Evolutionary conservation across 352 stramenopile species (phyloP).

Genomic region (Globisporangium irregulare): DNA sequence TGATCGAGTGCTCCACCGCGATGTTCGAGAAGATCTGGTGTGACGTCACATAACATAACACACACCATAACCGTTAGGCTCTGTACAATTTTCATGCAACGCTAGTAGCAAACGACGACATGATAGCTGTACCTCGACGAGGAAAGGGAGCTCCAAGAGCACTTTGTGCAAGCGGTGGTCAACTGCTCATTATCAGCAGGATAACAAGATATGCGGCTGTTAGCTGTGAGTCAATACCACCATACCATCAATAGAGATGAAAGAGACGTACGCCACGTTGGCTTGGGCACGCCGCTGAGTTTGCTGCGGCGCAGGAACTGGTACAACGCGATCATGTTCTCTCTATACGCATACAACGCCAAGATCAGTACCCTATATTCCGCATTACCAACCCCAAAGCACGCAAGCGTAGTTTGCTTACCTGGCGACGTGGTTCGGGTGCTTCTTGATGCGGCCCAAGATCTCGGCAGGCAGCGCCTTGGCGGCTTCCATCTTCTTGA

Average conservation of each 20-base stretch:
- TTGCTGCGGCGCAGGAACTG: constrained; percentile 74
- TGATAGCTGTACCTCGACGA: constrained; percentile 49
- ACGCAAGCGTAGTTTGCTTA: constrained; percentile 1
- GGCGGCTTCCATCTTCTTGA: constrained; percentile 79
- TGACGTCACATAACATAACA: not conserved
- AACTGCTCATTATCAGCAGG: constrained; percentile 28
- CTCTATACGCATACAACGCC: constrained; percentile 20
- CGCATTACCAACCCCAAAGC: not conserved
- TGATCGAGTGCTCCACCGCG: constrained; percentile 61
- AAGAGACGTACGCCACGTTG: constrained; percentile 51
- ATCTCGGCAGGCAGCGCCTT: constrained; percentile 59
- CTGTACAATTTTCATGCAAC: not conserved
- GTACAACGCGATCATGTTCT: constrained; percentile 85
- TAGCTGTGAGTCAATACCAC: not conserved
- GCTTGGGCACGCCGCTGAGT: constrained; percentile 59
- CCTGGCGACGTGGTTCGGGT: constrained; percentile 57
- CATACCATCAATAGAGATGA: not conserved
- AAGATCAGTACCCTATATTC: not conserved
- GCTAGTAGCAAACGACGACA: not conserved
- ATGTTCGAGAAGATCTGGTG: constrained; percentile 55
- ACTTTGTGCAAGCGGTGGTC: constrained; percentile 64
- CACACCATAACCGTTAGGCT: not conserved
- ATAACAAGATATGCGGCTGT: not conserved
- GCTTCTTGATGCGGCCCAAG: constrained; percentile 75
- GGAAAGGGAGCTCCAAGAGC: constrained; percentile 69